Conservation (phyloP, 805 yeast genomes). For the Teunomyces panamensis region DNA sequence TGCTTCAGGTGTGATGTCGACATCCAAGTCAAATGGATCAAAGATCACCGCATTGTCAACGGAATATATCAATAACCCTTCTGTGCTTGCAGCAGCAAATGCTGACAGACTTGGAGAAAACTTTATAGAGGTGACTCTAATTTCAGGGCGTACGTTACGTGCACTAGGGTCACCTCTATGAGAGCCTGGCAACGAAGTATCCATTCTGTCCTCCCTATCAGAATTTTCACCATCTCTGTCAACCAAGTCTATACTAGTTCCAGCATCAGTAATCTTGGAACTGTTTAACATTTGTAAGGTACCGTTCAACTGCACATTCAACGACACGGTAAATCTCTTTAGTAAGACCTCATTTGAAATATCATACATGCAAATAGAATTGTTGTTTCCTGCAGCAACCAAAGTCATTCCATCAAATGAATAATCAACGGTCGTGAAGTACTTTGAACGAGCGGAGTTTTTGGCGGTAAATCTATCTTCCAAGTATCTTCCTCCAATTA, state of each 20-base stretch:
- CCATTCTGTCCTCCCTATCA: conserved; percentile 79
- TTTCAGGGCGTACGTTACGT: conserved; percentile 72
- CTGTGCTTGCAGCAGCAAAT: conserved; percentile 94
- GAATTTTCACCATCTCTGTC: conserved; percentile 85
- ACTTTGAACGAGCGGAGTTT: conserved; percentile 80
- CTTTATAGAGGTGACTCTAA: conserved; percentile 72
- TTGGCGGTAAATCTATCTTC: conserved; percentile 80
- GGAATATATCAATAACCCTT: conserved; percentile 81
- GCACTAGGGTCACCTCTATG: conserved; percentile 71
- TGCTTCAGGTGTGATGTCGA: conserved; percentile 84
- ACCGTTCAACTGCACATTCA: conserved; percentile 89
- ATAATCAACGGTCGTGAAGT: conserved; percentile 76
- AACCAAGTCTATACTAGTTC: conserved; percentile 67
- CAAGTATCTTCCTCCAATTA: conserved; percentile 78
- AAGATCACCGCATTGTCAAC: conserved; percentile 72
- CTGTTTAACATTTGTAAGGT: conserved; percentile 78
- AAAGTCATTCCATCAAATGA: conserved; percentile 86
- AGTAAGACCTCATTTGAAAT: conserved; percentile 82
- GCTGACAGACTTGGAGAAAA: conserved; percentile 90
- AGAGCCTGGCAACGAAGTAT: conserved; percentile 81
- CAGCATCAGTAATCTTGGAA: conserved; percentile 81
- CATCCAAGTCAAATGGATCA: conserved; percentile 93
- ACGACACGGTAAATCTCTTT: conserved; percentile 78
- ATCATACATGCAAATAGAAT: conserved; percentile 88
- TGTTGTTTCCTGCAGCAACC: conserved; percentile 92